Percentiles rank a stretch among this genome's conserved stretches.
These are phyloP conservation scores for Penicillium hordei DNA, from an alignment of 2,329 filamentous ascomycete species.

Conservation along the genomic window DNA sequence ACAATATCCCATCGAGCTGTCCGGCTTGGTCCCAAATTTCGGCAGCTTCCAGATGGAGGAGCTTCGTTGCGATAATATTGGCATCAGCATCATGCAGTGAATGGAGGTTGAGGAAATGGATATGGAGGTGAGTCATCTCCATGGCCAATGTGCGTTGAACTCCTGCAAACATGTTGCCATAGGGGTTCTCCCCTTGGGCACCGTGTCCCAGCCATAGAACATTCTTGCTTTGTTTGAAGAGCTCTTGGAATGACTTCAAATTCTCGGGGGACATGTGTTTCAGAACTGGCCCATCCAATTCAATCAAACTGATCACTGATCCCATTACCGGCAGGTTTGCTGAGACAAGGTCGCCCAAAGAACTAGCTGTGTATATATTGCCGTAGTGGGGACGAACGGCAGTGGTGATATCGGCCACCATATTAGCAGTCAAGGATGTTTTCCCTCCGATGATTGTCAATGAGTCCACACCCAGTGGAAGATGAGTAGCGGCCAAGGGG, in stretches of 20 bases:
- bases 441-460: constrained; percentile 23
- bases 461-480: constrained; percentile 6
- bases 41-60: constrained; percentile 18
- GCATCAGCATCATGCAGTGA: constrained; percentile 2
- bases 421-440: constrained; percentile 2
- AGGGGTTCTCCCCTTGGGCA: constrained; percentile 23
- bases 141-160: constrained; percentile 22
- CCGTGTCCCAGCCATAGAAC: constrained; percentile 28
- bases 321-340: constrained; percentile 20
- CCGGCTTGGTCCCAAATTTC: constrained; percentile 19
- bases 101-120: constrained; percentile 23
- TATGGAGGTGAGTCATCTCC: constrained; percentile 23
- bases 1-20: constrained; percentile 20
- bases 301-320: constrained; percentile 21
- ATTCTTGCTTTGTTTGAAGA: constrained; percentile 22
- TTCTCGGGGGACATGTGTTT: constrained; percentile 21
- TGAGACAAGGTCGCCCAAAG: constrained; percentile 11
- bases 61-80: constrained; percentile 10
- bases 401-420: constrained; percentile 10
- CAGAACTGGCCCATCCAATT: constrained; percentile 32
- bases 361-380: constrained; percentile 4
- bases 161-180: constrained; percentile 23
- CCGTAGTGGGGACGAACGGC: constrained; percentile 12
- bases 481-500: constrained; percentile 22
- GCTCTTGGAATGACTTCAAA: constrained; percentile 26